Percentiles rank a stretch among this genome's conserved stretches.
phyloP scores from a whole-genome alignment of 1,284 basidiomycete genomes.

The Pholiota adiposa region DNA sequence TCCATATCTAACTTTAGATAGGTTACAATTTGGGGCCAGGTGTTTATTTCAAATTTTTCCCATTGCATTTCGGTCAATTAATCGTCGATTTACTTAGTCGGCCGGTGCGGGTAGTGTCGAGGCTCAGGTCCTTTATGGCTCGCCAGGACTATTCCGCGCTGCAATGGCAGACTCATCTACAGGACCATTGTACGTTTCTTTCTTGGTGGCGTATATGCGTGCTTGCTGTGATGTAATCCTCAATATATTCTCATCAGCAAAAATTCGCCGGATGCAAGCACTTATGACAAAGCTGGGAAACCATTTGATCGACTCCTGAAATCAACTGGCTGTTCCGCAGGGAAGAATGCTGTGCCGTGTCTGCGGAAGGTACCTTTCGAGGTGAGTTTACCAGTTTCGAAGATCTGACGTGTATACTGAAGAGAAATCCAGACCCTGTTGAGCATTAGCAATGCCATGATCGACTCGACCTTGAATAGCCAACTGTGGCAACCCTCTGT shows the following conservation, averaged over 20 bases:
- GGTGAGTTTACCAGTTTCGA: slow-evolving; percentile 30
- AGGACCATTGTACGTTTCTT: slow-evolving; percentile 53
- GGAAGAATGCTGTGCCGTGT: slow-evolving; percentile 46
- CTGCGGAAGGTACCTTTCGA: slow-evolving; percentile 53
- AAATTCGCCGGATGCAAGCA: slow-evolving; percentile 53
- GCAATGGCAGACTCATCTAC: slow-evolving; percentile 59
- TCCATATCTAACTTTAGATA: slow-evolving; percentile 23
- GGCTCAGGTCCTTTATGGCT: slow-evolving; percentile 46
- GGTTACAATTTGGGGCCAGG: slow-evolving; percentile 68
- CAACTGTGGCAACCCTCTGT: slow-evolving; percentile 66
- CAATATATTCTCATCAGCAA: slow-evolving; percentile 44
- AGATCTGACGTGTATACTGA: neutral
- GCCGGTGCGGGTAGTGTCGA: slow-evolving; percentile 60
- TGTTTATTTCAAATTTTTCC: slow-evolving; percentile 21
- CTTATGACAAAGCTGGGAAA: slow-evolving; percentile 57
- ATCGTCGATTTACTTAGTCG: slow-evolving; percentile 38
- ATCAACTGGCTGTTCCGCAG: slow-evolving; percentile 49
- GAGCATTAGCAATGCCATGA: slow-evolving; percentile 52
- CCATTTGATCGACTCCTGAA: slow-evolving; percentile 54
- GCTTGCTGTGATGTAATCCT: neutral
- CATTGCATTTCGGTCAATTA: neutral
- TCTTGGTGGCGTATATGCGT: neutral
- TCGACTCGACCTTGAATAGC: slow-evolving; percentile 46
- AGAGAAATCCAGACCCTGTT: slow-evolving; percentile 40
- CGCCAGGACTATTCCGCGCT: slow-evolving; percentile 53